phyloP scores from a whole-genome alignment of 345 rosid genomes.

The Syzygium aqueum region DNA sequence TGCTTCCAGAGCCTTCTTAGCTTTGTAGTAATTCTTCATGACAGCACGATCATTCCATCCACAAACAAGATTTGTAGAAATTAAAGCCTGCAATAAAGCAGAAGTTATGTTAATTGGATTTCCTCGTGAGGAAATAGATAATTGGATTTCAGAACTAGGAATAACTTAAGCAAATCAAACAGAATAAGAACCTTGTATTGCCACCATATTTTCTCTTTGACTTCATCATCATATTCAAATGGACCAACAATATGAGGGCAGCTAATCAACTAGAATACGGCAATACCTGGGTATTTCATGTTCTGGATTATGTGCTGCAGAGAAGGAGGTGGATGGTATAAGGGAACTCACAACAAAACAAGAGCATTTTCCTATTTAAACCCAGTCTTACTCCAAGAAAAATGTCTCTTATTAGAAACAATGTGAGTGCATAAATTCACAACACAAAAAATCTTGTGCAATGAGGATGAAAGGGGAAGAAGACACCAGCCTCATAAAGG shows the following conservation, averaged over 20 bases:
- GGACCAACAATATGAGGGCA: conserved; percentile 81
- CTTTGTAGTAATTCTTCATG: conserved; percentile 77
- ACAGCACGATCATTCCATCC: conserved; percentile 73
- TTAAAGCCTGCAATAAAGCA: conserved; percentile 44
- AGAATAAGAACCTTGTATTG: no score
- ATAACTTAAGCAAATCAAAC: not conserved
- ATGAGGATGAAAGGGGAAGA: not conserved
- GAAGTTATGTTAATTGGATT: not conserved
- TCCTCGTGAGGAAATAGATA: not conserved
- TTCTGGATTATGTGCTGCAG: conserved; percentile 89
- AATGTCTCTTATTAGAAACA: no score
- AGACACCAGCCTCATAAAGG: conserved; percentile 68
- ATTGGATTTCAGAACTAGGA: not conserved
- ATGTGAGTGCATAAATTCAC: no score
- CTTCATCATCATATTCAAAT: conserved; percentile 69
- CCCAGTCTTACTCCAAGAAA: no score
- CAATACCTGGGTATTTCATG: conserved; percentile 95
- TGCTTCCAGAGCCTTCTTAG: conserved; percentile 69
- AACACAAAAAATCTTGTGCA: not conserved
- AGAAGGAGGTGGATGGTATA: not conserved
- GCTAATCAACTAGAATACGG: conserved; percentile 89
- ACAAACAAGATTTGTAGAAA: conserved; percentile 73
- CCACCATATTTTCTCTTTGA: conserved; percentile 98
- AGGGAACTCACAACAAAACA: not conserved
- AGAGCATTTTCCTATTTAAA: no score